Base-by-base conservation (phyloP, 1,284 basidiomycete genomes). In the Tremellales sp. region DNA sequence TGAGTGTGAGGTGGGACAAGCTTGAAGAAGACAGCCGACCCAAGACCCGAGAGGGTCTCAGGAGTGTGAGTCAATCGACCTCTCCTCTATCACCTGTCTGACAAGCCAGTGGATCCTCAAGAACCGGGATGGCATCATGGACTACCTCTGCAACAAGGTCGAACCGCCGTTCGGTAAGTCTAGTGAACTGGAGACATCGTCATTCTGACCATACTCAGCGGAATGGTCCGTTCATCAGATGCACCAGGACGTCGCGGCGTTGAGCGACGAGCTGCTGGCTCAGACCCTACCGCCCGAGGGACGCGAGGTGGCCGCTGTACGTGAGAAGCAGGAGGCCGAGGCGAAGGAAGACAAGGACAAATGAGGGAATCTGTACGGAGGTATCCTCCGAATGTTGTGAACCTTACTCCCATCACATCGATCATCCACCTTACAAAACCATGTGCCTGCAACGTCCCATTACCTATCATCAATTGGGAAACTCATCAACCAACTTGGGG, bases 161-260 rank as follows among this genome's bases (percentile, higher is more conserved):
- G 62, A 68, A 44, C 65, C 65, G 15, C 65, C 65, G 21, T 63
- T 68, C 53, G 55, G 65, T 68, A 52, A 61, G 65, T 64, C 3
- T 6, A 15, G n/a, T 4, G 10, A 23, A 21, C 42, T 19, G 2
- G 23, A 36, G 23, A 12, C 11, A 39, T n/a, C 39, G 25, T 1
- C 15, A 17, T 26, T 12, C 4, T 24, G 31, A 17, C 22, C 12
- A 26, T 40, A 31, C 23, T 27, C n/a, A 23, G 6, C 23, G 15
- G 26, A 64, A 60, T 57, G 17, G 58, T 58, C 2, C 58, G 44
- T 47, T 56, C 57, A 66, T 39, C 52, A 61, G 50, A 58, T 66
- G 24, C 40, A 62, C 44, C 57, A 57, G 42, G 65, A 68, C 44
- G 60, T 68, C 12, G 49, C 45, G 3, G 55, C 52, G 7, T 59